Percentiles rank a stretch among this genome's conserved stretches.
phyloP scores from a whole-genome alignment of 2,329 filamentous ascomycete species.

The Sclerotinia nivalis region DNA sequence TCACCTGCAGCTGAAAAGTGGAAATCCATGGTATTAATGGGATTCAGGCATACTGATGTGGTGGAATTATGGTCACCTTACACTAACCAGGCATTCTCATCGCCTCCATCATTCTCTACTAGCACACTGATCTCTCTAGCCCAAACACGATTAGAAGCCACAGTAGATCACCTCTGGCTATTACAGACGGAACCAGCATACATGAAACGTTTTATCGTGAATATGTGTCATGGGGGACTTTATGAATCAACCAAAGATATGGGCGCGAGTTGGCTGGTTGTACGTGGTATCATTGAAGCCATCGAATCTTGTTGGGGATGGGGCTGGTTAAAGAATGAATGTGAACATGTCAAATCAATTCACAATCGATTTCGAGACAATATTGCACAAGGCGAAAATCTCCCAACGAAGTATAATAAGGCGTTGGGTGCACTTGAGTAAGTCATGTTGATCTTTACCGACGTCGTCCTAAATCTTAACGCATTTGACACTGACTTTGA shows the following conservation, averaged over 20 bases:
- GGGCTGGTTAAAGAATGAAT: not conserved
- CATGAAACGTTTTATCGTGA: conserved; percentile 3
- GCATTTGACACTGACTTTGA: not conserved
- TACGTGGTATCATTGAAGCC: not conserved
- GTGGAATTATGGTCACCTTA: conserved; percentile 24
- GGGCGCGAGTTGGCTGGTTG: not conserved
- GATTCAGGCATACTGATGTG: not conserved
- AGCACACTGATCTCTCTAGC: conserved; percentile 12
- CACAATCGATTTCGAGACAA: conserved; percentile 6
- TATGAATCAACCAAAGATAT: not conserved
- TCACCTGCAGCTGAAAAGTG: not conserved
- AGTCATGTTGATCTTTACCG: not conserved
- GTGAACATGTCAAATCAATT: not conserved
- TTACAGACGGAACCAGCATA: conserved; percentile 24
- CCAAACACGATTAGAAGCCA: not conserved
- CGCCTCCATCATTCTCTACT: conserved; percentile 23
- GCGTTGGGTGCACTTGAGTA: not conserved
- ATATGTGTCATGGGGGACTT: not conserved
- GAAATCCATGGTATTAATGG: not conserved
- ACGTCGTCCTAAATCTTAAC: no score
- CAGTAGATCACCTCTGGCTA: conserved; percentile 24
- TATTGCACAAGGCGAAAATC: not conserved
- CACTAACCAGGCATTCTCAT: conserved; percentile 28
- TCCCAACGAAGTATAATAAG: not conserved
- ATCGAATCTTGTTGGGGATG: not conserved